Percentiles rank a stretch among this genome's conserved stretches.
Conservation (phyloP, 257 asterid genomes). For the Oldenlandia corymbosa region DNA sequence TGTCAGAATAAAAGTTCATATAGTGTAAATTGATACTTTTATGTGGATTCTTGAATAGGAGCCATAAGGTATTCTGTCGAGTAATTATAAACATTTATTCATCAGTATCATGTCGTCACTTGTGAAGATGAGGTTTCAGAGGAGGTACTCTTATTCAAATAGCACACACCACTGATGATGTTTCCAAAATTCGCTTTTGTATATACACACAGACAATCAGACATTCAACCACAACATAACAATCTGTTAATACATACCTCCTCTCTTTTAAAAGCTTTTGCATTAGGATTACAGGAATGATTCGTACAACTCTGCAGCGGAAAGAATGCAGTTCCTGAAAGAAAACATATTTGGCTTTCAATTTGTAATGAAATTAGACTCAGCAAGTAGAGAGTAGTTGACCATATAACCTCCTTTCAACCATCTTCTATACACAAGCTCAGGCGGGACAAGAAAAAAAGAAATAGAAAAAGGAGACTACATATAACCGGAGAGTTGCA, state of each 20-base stretch:
- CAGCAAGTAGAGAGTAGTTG: neutral
- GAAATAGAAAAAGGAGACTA: no score
- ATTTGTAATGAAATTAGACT: neutral
- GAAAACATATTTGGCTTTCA: conserved; percentile 15
- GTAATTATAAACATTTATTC: no score
- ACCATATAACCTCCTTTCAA: neutral
- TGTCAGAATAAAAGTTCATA: neutral
- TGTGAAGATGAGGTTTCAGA: no score
- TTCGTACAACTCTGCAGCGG: conserved; percentile 94
- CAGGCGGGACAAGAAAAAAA: no score
- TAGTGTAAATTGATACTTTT: neutral
- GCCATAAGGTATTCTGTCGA: no score
- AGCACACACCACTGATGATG: neutral
- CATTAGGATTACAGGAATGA: conserved; percentile 87
- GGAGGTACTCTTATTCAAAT: neutral
- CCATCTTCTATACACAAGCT: neutral
- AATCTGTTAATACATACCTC: conserved; percentile 42
- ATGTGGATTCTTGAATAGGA: no score
- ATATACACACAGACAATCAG: neutral
- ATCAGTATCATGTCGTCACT: no score
- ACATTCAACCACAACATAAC: conserved; percentile 1
- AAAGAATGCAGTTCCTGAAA: conserved; percentile 80
- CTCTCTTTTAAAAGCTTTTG: conserved; percentile 83
- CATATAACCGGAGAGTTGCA: neutral
- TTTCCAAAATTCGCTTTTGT: neutral